phyloP scores from a whole-genome alignment of 2,329 filamentous ascomycete species.

The Truncatella angustata region DNA sequence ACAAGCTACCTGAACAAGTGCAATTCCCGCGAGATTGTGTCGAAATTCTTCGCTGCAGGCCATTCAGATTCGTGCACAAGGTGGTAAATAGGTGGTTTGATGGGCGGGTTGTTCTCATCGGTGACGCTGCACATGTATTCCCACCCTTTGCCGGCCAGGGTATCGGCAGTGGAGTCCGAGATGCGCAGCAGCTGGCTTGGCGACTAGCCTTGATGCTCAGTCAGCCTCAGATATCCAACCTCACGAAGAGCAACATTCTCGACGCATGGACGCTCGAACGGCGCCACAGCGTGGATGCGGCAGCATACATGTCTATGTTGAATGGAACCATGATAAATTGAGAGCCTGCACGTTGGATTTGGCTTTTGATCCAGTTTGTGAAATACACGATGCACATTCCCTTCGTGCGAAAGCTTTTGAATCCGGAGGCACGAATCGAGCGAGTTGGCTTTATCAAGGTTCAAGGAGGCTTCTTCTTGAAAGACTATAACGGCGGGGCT shows the following conservation, averaged over 20 bases:
- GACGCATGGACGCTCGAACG: constrained; percentile 20
- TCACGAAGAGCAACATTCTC: constrained; percentile 14
- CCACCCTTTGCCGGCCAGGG: constrained; percentile 55
- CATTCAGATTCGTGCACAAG: constrained; percentile 42
- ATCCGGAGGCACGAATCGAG: constrained; percentile 11
- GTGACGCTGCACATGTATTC: constrained; percentile 57
- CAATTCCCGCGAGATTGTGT: constrained; percentile 45
- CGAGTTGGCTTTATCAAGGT: constrained; percentile 16
- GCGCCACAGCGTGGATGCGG: constrained; percentile 15
- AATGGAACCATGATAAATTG: constrained; percentile 22
- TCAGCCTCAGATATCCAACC: constrained; percentile 8
- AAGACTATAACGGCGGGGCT: constrained; percentile 17
- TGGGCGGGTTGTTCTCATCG: constrained; percentile 50
- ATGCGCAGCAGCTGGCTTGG: constrained; percentile 33
- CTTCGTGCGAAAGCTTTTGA: constrained; percentile 10
- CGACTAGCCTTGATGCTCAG: constrained; percentile 24
- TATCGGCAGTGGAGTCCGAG: constrained; percentile 32
- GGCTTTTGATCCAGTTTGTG: background rate
- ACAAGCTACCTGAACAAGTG: constrained; percentile 22
- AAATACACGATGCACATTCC: background rate
- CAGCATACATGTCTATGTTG: constrained; percentile 17
- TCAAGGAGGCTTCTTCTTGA: constrained; percentile 17
- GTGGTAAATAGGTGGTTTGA: constrained; percentile 46
- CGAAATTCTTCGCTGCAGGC: constrained; percentile 40
- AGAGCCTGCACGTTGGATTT: background rate